phyloP scores from a whole-genome alignment of 768 basidiomycete species.

The Chalciporus sphaerocephalus region DNA sequence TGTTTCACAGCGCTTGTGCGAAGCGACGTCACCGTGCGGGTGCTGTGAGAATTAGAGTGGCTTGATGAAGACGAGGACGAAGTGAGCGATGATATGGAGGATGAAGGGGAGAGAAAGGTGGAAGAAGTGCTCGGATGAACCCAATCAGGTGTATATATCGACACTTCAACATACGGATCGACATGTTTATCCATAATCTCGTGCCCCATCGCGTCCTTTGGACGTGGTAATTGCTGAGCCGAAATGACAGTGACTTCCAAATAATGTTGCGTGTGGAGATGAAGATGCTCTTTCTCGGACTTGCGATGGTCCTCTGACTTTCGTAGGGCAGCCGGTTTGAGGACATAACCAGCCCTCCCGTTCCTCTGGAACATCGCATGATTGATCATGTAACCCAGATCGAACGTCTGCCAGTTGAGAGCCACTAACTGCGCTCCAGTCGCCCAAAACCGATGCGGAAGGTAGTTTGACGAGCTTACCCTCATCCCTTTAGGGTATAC shows the following conservation, averaged over 20 bases:
- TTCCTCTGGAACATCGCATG: conserved; percentile 94
- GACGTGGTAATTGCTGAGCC: conserved; percentile 82
- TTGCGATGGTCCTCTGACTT: conserved; percentile 45
- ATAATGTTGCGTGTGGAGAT: conserved; percentile 50
- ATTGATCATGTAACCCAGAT: conserved; percentile 88
- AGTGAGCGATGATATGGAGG: conserved; percentile 7
- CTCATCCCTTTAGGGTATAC: conserved; percentile 84
- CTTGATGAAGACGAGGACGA: conserved; percentile 5
- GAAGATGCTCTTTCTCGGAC: conserved; percentile 58
- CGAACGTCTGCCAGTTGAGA: conserved; percentile 96
- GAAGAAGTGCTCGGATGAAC: conserved; percentile 24
- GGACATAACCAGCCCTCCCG: conserved; percentile 82
- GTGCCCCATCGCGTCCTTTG: conserved; percentile 56
- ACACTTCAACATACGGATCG: conserved; percentile 81
- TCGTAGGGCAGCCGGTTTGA: conserved; percentile 80
- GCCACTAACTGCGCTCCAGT: conserved; percentile 87
- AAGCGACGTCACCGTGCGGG: conserved; percentile 39
- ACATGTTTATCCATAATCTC: conserved; percentile 57
- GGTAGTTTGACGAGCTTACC: conserved; percentile 80
- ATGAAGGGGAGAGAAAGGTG: conserved; percentile 9
- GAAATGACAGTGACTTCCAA: conserved; percentile 78
- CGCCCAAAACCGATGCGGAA: conserved; percentile 87
- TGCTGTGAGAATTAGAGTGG: conserved; percentile 6
- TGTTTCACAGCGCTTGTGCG: conserved; percentile 68
- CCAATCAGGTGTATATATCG: conserved; percentile 76